Evolutionary conservation across 768 basidiomycete species (phyloP).

Genomic region (Tricholoma matsutake): DNA sequence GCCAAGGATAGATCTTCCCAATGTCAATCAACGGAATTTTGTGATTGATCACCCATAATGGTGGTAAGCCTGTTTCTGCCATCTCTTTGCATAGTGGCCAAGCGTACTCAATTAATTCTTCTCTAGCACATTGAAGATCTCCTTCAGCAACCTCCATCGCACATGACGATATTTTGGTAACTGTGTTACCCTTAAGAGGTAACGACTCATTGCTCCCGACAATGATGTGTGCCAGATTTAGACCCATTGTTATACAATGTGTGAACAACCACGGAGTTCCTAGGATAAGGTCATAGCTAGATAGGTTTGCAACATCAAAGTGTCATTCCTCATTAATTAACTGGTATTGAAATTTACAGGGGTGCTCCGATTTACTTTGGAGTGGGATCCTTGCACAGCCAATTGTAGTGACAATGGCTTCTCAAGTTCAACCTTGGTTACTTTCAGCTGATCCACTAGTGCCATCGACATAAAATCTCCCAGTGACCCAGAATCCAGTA

Average conservation of each 20-base stretch:
- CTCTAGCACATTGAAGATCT: not conserved
- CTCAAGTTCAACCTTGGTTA: not conserved
- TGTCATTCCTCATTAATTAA: slow-evolving; percentile 10
- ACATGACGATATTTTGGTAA: slow-evolving; percentile 4
- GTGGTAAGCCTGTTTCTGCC: too few relatives aligned
- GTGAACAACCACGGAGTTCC: slow-evolving; percentile 33
- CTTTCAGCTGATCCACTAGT: not conserved
- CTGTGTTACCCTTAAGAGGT: slow-evolving; percentile 15
- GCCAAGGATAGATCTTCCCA: too few relatives aligned
- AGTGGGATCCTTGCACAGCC: slow-evolving; percentile 2
- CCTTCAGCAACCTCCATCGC: slow-evolving; percentile 1
- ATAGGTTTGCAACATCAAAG: slow-evolving; percentile 38
- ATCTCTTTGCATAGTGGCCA: too few relatives aligned
- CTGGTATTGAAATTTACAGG: too few relatives aligned
- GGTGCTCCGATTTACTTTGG: slow-evolving; percentile 1
- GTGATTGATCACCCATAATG: slow-evolving; percentile 24
- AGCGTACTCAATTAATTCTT: slow-evolving; percentile 10
- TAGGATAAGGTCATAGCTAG: slow-evolving; percentile 35
- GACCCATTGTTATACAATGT: slow-evolving; percentile 26
- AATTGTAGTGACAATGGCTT: slow-evolving; percentile 1
- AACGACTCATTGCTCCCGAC: not conserved
- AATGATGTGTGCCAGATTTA: too few relatives aligned
- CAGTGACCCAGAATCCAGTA: not conserved
- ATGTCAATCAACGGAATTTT: slow-evolving; percentile 8
- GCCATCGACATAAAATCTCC: not conserved